Evolutionary conservation across 2,329 filamentous ascomycete species (phyloP), one percentile per base, ranked within the genome.

Genomic region (Ophiostoma ulmi): DNA sequence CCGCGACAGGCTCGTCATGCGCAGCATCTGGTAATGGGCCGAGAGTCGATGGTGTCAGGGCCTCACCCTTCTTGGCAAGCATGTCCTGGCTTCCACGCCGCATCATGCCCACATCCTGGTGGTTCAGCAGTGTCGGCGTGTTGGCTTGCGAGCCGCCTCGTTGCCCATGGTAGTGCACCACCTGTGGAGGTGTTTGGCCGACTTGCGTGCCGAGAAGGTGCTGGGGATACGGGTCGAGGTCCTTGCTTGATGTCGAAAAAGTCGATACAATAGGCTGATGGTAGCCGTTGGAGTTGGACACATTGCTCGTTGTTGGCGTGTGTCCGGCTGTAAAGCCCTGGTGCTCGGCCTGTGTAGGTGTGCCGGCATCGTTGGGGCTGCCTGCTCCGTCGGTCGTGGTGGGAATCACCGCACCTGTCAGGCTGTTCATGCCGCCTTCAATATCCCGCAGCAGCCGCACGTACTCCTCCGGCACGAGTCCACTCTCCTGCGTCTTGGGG

Each of bases 391-490:
- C 88, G 31, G 69, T 22, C n/a, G 31, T 14, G 4, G 44, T 17
- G 3, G 67, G 66, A 5, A 68, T 52, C 6, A 69, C n/a, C 20
- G 41, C 48, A 36, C 87, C 89, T 36, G 87, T 88, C 73, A 93
- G 79, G 76, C 90, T 91, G 73, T 86, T 91, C 83, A 94, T 88
- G 44, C 93, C 94, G 26, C 94, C 94, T 79, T 97, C 93, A 70
- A 98, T 97, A 77, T 98, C 93, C 67, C 93, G 89, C 72, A 99
- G 85, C 65, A 99, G 83, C 20, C 95, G 89, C 61, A 99, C 95
- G 78, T 98, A 99, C 79, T 96, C 94, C 80, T 99, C 95, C 0
- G 95, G 95, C 1, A 99, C 95, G 48, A 99, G 85, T 0, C 95
- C 95, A 76, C 93, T 97, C 81, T 99, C 95, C 74, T 88, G 93